A percentile compares a stretch with the other conserved stretches of the same genome.
Evolutionary conservation across 305 asterid species (phyloP).

Genomic region (Caryopteris hybrid): DNA sequence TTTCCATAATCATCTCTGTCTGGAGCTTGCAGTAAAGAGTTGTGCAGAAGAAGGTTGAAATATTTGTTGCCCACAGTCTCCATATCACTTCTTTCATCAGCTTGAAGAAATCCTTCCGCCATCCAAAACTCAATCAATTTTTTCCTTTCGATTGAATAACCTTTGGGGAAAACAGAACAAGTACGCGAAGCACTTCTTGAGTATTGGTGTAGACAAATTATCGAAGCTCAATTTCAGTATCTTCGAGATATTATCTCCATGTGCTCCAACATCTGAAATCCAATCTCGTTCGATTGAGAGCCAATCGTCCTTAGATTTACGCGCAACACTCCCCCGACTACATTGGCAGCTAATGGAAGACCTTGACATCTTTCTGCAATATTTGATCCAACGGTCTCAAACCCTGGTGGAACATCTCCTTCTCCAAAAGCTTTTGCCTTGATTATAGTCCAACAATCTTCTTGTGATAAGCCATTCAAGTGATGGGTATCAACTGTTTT

Average conservation of each 20-base stretch:
- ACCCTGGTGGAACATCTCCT: background rate
- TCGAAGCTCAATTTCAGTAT: background rate
- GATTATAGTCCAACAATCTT: slow-evolving; percentile 23
- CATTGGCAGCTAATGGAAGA: slow-evolving; percentile 25
- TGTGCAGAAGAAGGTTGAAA: slow-evolving; percentile 15
- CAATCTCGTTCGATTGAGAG: background rate
- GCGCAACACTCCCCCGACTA: slow-evolving; percentile 7
- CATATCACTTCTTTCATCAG: too few relatives aligned
- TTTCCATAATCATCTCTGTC: background rate
- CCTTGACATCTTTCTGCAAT: slow-evolving; percentile 24
- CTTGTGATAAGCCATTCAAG: background rate
- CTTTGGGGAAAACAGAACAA: slow-evolving; percentile 27
- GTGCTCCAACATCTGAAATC: background rate
- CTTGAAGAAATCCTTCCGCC: slow-evolving; percentile 26
- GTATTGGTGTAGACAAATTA: background rate
- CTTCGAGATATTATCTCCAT: background rate
- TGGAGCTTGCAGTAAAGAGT: slow-evolving; percentile 23
- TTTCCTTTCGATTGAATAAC: slow-evolving; percentile 10
- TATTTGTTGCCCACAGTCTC: slow-evolving; percentile 17
- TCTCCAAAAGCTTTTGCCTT: background rate
- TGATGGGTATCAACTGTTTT: background rate
- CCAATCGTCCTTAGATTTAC: slow-evolving; percentile 3
- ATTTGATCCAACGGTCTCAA: too few relatives aligned
- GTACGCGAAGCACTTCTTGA: slow-evolving; percentile 34
- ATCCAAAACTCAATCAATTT: slow-evolving; percentile 31